These are phyloP conservation scores for Annulohypoxylon maeteangense DNA, from an alignment of 495 filamentous ascomycete genomes.

Conservation along the genomic window DNA sequence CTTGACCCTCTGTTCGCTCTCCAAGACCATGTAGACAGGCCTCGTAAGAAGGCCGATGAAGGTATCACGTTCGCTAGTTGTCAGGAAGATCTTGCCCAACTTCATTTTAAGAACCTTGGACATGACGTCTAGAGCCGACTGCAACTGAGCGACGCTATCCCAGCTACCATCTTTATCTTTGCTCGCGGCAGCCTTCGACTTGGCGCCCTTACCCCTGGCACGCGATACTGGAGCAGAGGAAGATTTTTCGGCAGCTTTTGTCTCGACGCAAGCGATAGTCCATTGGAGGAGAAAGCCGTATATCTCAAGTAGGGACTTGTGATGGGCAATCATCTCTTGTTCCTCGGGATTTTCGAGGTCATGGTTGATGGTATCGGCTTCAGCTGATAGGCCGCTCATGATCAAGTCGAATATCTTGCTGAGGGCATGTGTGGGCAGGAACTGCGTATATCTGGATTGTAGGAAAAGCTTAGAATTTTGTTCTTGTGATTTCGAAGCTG, in stretches of 20 bases:
- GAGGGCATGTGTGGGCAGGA: slow-evolving; percentile 80
- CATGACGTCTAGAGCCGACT: slow-evolving; percentile 90
- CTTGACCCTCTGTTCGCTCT: slow-evolving; percentile 94
- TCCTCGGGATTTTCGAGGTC: slow-evolving; percentile 88
- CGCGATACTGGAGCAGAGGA: slow-evolving; percentile 73
- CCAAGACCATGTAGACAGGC: slow-evolving; percentile 92
- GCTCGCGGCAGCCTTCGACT: slow-evolving; percentile 67
- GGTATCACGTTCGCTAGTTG: slow-evolving; percentile 95
- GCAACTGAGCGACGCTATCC: slow-evolving; percentile 89
- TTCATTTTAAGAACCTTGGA: slow-evolving; percentile 95
- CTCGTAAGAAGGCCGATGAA: slow-evolving; percentile 92
- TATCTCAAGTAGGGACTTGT: slow-evolving; percentile 92
- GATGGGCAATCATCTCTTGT: slow-evolving; percentile 82
- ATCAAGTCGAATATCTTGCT: slow-evolving; percentile 95
- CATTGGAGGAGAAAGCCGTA: slow-evolving; percentile 96
- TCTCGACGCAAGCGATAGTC: slow-evolving; percentile 91
- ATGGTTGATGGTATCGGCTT: slow-evolving; percentile 84
- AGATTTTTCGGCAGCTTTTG: slow-evolving; percentile 90
- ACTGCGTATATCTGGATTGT: slow-evolving; percentile 79
- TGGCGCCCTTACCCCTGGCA: slow-evolving; percentile 79
- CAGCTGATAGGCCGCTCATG: slow-evolving; percentile 90
- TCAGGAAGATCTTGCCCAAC: slow-evolving; percentile 89
- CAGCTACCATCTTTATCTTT: slow-evolving; percentile 76
- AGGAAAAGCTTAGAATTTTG: slow-evolving; percentile 72
- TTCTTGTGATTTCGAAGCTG: slow-evolving; percentile 37